phyloP scores from a whole-genome alignment of 2,329 filamentous ascomycete species.

The Gnomoniopsis smithogilvyi region DNA sequence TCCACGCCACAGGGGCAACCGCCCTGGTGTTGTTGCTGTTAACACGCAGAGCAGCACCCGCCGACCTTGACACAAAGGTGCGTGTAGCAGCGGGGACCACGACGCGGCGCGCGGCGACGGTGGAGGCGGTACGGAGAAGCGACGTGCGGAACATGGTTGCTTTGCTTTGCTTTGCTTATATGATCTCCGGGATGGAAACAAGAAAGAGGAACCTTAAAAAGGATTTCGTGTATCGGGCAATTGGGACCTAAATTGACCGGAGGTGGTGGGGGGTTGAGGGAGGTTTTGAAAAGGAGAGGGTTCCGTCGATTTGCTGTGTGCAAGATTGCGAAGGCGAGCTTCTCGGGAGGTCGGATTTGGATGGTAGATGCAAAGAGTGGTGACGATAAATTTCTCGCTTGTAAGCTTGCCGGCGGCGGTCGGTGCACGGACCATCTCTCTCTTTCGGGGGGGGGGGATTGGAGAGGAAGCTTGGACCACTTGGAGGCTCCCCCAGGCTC shows the following conservation, averaged over 20 bases:
- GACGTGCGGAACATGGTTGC: conserved; percentile 84
- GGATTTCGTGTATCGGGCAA: too few relatives aligned
- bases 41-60: conserved; percentile 25
- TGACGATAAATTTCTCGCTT: conserved; percentile 46
- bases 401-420: conserved; percentile 15
- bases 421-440: background rate
- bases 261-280: background rate
- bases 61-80: conserved; percentile 50
- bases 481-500: background rate
- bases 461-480: conserved; percentile 16
- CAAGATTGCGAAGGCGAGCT: conserved; percentile 3
- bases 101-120: conserved; percentile 45
- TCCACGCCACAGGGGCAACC: conserved; percentile 55
- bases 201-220: too few relatives aligned
- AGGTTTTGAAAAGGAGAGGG: background rate
- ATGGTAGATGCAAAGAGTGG: conserved; percentile 18
- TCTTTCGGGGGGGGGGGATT: too few relatives aligned
- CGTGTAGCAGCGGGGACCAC: conserved; percentile 45
- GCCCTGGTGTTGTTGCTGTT: conserved; percentile 44
- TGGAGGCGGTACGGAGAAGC: conserved; percentile 73
- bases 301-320: background rate
- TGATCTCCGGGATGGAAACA: too few relatives aligned
- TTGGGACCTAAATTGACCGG: conserved; percentile 9
- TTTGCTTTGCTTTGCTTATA: conserved; percentile 17
- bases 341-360: conserved; percentile 15